Evolutionary conservation across 441 rosid genomes (phyloP), one percentile per base, ranked within the genome.

Genomic region (Brassica balearica): DNA sequence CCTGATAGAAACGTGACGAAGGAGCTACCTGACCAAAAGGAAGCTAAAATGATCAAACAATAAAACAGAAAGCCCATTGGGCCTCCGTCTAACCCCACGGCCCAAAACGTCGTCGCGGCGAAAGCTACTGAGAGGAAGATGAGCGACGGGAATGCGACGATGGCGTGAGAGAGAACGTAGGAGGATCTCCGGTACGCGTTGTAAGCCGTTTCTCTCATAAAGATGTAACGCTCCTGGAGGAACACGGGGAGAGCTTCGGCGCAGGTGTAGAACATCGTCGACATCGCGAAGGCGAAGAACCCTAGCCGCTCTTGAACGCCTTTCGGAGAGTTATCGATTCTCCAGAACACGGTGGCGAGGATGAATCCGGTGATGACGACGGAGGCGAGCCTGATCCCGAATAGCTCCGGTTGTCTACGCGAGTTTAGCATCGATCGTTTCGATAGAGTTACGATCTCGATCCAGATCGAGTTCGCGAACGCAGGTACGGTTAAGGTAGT

Each of bases 261-360:
- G 73, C 97, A 93, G 0, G 96, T 88, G 88, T 91, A 93, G 86
- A 87, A 93, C 17, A 93, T 92, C 0, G 97, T 92, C 0, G 97
- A 92, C 96, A 91, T 91, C 1, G 94, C 97, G 71, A 92, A 93
- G 0, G 97, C 97, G 80, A 93, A 85, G 75, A 93, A 90, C 1
- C 96, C 97, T 27, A 93, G 9, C 14, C 97, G 71, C 62, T 93
- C 97, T 76, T 87, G 93, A 0, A 86, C 85, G 0, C 97, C 97
- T 85, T 86, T 91, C 0, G 97, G 97, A 4, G 97, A 91, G 59
- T 29, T 29, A 29, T 92, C 97, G 2, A 91, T 86, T 67, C 81
- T 83, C 97, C 96, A 91, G 23, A 84, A 92, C 64, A 92, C 83
- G 3, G 97, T 92, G 17, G 97, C 97, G 1, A 92, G 6, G 43